Conservation (phyloP, 495 filamentous ascomycete genomes). For the Aspergillus hancockii region DNA sequence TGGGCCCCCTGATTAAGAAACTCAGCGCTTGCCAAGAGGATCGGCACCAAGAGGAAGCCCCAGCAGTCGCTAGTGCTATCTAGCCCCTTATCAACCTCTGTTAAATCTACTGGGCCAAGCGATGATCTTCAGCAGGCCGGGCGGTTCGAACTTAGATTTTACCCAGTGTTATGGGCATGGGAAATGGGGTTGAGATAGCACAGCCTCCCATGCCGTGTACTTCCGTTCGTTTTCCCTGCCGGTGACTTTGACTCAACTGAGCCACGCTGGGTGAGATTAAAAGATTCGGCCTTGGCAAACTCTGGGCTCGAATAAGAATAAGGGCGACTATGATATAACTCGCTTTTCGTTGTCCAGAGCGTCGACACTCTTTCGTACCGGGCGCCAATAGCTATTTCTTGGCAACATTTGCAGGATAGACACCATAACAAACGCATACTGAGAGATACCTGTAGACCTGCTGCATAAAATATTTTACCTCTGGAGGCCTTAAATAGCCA, state of each 20-base stretch:
- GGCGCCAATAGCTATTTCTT: background rate
- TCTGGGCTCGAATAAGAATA: background rate
- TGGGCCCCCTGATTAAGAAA: background rate
- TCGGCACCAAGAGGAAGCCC: constrained; percentile 17
- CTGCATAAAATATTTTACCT: too few relatives aligned
- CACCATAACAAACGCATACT: too few relatives aligned
- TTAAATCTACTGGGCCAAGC: constrained; percentile 11
- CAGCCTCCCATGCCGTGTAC: constrained; percentile 23
- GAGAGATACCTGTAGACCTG: too few relatives aligned
- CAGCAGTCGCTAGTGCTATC: constrained; percentile 16
- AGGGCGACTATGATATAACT: background rate
- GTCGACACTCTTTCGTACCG: background rate
- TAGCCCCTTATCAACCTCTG: background rate
- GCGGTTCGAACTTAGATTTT: constrained; percentile 17
- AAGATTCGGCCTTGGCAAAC: constrained; percentile 14
- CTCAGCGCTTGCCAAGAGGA: constrained; percentile 14
- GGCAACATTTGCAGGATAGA: too few relatives aligned
- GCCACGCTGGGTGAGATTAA: constrained; percentile 13
- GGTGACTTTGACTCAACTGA: constrained; percentile 11
- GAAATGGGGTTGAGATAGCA: constrained; percentile 14
- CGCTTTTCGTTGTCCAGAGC: background rate
- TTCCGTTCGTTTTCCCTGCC: constrained; percentile 5
- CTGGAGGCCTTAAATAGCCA: too few relatives aligned
- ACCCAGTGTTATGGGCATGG: constrained; percentile 10
- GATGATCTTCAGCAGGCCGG: constrained; percentile 18